phyloP scores from a whole-genome alignment of 2,329 filamentous ascomycete genomes.

The Penicillium crustosum region DNA sequence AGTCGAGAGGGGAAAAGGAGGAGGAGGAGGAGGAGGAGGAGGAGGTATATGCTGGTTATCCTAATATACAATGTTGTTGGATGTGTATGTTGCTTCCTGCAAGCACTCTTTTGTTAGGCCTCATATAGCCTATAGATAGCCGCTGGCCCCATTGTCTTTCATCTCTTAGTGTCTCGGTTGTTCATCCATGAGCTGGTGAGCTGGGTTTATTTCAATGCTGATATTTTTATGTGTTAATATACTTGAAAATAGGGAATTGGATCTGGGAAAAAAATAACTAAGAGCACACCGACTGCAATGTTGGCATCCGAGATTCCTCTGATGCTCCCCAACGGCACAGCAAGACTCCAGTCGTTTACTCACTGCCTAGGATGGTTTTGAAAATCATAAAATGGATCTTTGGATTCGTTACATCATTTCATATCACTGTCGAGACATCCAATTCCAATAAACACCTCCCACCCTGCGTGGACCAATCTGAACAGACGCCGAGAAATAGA shows the following conservation, averaged over 20 bases:
- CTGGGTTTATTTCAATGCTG: neutral
- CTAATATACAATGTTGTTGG: no score
- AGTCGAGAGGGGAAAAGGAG: neutral
- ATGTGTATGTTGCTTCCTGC: no score
- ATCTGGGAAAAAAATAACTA: no score
- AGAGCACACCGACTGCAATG: neutral
- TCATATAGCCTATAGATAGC: no score
- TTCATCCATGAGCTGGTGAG: neutral
- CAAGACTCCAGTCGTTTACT: neutral
- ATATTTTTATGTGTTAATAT: neutral
- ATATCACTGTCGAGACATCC: neutral
- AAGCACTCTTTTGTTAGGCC: no score
- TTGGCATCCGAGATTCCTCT: neutral
- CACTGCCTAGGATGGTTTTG: neutral
- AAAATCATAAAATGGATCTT: neutral
- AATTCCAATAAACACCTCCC: neutral
- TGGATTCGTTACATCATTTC: constrained; percentile 1
- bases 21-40: no score
- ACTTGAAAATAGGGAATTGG: neutral
- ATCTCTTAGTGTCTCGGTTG: neutral
- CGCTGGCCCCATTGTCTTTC: no score
- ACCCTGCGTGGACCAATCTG: neutral
- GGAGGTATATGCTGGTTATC: no score
- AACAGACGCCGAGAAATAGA: neutral
- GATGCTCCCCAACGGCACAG: neutral